phyloP scores from a whole-genome alignment of 192 early-diverging fungal species.

The Entomortierella beljakovae region DNA sequence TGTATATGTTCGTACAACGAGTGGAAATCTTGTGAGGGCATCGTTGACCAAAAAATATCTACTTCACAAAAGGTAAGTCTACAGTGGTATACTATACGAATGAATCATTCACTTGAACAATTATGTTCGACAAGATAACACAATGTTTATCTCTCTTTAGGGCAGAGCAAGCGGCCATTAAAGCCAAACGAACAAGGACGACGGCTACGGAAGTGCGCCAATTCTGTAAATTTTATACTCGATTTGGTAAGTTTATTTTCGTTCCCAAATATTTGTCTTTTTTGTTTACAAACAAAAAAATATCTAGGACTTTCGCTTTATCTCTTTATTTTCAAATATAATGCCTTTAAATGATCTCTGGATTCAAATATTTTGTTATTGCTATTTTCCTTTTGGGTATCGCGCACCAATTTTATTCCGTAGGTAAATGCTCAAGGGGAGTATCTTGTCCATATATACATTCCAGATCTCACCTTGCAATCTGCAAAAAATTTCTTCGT shows the following conservation, averaged over 20 bases:
- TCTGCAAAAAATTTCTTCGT: slow-evolving; percentile 62
- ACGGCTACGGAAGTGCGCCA: slow-evolving; percentile 12
- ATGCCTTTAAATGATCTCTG: neutral
- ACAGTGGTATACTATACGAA: neutral
- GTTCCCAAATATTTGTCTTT: too few relatives aligned
- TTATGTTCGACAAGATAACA: slow-evolving; percentile 5
- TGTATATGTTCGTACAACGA: slow-evolving; percentile 49
- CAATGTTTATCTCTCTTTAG: neutral
- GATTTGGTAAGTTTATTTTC: slow-evolving; percentile 45
- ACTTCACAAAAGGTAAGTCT: slow-evolving; percentile 30
- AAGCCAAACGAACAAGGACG: slow-evolving; percentile 9
- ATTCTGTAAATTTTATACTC: slow-evolving; percentile 50
- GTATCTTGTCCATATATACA: slow-evolving; percentile 59
- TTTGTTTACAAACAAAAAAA: too few relatives aligned
- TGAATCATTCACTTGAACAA: neutral
- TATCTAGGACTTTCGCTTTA: too few relatives aligned
- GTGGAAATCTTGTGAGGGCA: slow-evolving; percentile 53
- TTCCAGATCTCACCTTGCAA: slow-evolving; percentile 59
- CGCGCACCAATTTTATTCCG: neutral
- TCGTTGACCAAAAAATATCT: slow-evolving; percentile 36
- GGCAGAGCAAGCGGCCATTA: slow-evolving; percentile 22
- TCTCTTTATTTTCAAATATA: too few relatives aligned
- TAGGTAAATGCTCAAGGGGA: slow-evolving; percentile 55
- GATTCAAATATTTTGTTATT: neutral
- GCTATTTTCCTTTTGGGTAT: neutral